A percentile compares a stretch with the other conserved stretches of the same genome.
Evolutionary conservation across 306 rosid species (phyloP).

Genomic region (Comarum palustre): DNA sequence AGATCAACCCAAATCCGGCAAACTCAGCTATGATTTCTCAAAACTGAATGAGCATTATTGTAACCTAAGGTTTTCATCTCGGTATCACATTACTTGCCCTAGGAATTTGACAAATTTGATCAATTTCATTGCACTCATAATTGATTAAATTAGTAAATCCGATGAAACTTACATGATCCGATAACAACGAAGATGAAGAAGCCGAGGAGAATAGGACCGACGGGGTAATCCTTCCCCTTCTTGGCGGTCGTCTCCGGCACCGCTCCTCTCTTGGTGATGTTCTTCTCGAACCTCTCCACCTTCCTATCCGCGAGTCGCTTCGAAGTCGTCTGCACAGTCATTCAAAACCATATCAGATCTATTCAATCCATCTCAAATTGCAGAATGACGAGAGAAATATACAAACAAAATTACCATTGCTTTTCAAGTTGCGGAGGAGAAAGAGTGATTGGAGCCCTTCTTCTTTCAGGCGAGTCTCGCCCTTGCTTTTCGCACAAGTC

Average conservation of each 20-base stretch:
- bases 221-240: constrained; percentile 88
- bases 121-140: too few relatives aligned
- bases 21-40: background rate
- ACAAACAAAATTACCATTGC: background rate
- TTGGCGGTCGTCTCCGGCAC: constrained; percentile 80
- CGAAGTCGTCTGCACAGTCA: constrained; percentile 68
- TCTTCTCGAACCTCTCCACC: constrained; percentile 84
- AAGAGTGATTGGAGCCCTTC: background rate
- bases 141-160: too few relatives aligned
- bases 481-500: constrained; percentile 6
- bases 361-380: background rate
- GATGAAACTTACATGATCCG: constrained; percentile 73
- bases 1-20: background rate
- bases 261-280: constrained; percentile 81
- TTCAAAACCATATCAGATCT: background rate
- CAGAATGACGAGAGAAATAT: background rate
- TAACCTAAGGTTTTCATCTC: background rate
- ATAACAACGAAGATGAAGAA: constrained; percentile 95
- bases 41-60: background rate
- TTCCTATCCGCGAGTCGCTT: constrained; percentile 90
- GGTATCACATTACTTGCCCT: background rate
- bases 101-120: background rate
- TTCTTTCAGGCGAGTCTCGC: background rate
- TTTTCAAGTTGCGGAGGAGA: background rate
- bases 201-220: constrained; percentile 84